Conservation (phyloP, 2,329 filamentous ascomycete genomes). For the Diaporthe capsici region DNA sequence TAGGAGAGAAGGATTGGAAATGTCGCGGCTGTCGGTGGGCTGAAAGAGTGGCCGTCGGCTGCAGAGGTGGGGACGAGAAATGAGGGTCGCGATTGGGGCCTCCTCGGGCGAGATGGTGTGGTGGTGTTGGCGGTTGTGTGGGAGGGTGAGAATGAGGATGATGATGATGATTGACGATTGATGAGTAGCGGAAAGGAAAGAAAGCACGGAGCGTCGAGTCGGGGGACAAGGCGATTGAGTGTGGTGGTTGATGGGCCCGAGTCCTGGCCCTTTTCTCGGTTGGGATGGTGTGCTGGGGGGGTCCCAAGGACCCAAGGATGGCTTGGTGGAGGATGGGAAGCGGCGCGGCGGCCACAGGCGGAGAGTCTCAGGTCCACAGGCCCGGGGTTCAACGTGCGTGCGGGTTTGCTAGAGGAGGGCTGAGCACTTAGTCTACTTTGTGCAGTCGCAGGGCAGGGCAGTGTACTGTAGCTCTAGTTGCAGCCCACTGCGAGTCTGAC, state of each 20-base stretch:
- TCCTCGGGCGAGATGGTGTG: neutral
- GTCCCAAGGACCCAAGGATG: constrained; percentile 12
- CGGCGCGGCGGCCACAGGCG: constrained; percentile 4
- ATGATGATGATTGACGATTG: constrained; percentile 1
- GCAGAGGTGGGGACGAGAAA: constrained; percentile 33
- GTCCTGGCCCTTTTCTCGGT: constrained; percentile 32
- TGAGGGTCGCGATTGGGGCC: constrained; percentile 32
- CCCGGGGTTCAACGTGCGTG: constrained; percentile 11
- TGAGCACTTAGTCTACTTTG: constrained; percentile 27
- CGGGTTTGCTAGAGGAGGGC: constrained; percentile 12
- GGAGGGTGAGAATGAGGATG: neutral
- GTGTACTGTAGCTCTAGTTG: neutral
- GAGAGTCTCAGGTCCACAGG: constrained; percentile 19
- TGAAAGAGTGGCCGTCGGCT: constrained; percentile 21
- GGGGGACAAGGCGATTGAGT: constrained; percentile 21
- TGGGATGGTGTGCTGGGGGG: constrained; percentile 27
- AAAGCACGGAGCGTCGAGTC: constrained; percentile 32
- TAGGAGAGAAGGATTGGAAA: constrained; percentile 35
- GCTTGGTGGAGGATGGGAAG: constrained; percentile 15
- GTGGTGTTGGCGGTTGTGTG: constrained; percentile 21
- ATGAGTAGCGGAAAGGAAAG: constrained; percentile 33
- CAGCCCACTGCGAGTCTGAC: constrained; percentile 7
- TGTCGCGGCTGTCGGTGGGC: constrained; percentile 32
- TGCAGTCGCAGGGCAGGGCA: neutral
- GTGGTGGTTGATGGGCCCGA: constrained; percentile 12